Percentiles rank a stretch among this genome's conserved stretches.
Evolutionary conservation across 345 rosid species (phyloP).

Genomic region (Erysimum cheiranthoides): DNA sequence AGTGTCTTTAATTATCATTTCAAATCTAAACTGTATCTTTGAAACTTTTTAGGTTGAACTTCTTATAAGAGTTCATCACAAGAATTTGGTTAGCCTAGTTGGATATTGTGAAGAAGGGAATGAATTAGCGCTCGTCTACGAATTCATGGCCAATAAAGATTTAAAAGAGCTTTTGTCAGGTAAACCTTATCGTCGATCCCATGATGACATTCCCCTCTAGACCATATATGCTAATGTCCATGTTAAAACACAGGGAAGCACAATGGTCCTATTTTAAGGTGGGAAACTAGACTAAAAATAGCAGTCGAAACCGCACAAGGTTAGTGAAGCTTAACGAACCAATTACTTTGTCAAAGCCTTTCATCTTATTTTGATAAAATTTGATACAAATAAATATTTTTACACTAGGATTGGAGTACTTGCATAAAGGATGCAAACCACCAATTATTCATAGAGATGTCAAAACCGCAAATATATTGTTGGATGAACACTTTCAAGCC

Average conservation of each 20-base stretch:
- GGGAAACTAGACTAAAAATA: slow-evolving; percentile 1
- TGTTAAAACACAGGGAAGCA: not conserved
- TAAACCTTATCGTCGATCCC: not conserved
- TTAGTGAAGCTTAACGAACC: not conserved
- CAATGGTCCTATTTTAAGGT: not conserved
- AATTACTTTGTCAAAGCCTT: not conserved
- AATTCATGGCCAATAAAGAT: not conserved
- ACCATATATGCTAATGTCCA: not conserved
- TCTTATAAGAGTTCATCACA: not conserved
- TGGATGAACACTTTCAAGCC: not conserved
- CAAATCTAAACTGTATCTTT: too few relatives aligned
- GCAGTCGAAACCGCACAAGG: not conserved
- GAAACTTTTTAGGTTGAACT: not conserved
- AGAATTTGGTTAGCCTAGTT: not conserved
- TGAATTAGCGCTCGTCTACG: not conserved
- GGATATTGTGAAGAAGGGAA: not conserved
- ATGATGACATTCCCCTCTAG: too few relatives aligned
- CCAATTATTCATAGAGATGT: slow-evolving; percentile 5
- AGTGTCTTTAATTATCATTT: too few relatives aligned
- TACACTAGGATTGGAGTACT: not conserved
- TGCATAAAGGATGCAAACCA: not conserved
- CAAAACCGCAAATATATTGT: not conserved
- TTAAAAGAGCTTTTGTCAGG: not conserved
- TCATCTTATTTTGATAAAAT: not conserved
- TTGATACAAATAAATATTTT: not conserved